These are phyloP conservation scores for Botrytis deweyae DNA, from an alignment of 2,329 filamentous ascomycete genomes.

Conservation along the genomic window DNA sequence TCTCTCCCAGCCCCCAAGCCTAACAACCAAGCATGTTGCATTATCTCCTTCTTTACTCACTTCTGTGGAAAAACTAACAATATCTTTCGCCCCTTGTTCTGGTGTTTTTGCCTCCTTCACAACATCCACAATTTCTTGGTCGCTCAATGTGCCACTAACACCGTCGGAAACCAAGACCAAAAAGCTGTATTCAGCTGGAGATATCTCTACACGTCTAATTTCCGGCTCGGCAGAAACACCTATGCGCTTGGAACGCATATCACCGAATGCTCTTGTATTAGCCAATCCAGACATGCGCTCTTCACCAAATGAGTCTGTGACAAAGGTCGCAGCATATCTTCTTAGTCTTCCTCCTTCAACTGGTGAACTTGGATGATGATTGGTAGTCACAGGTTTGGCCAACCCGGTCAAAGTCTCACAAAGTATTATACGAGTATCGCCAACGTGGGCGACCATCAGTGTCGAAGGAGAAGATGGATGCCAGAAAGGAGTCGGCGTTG, in stretches of 20 bases:
- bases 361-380: constrained; percentile 90
- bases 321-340: constrained; percentile 81
- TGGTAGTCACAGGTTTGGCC: constrained; percentile 78
- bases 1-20: constrained; percentile 68
- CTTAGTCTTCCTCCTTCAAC: constrained; percentile 79
- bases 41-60: constrained; percentile 63
- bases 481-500: constrained; percentile 91
- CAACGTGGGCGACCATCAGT: constrained; percentile 83
- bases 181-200: constrained; percentile 84
- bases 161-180: constrained; percentile 87
- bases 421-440: constrained; percentile 86
- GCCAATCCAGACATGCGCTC: constrained; percentile 91
- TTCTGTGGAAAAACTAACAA: constrained; percentile 88
- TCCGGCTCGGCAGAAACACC: constrained; percentile 95
- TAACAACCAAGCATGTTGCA: constrained; percentile 65
- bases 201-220: constrained; percentile 74
- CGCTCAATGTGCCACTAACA: constrained; percentile 77
- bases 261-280: constrained; percentile 91
- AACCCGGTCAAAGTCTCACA: constrained; percentile 82
- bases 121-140: constrained; percentile 95
- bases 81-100: constrained; percentile 74
- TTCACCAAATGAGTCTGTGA: constrained; percentile 95
- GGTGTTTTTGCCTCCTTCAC: constrained; percentile 92
- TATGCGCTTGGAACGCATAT: constrained; percentile 86
- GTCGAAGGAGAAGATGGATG: constrained; percentile 84